Evolutionary conservation across 2,329 filamentous ascomycete species (phyloP), one percentile per base, ranked within the genome.

Genomic region (Aspergillus fijiensis): DNA sequence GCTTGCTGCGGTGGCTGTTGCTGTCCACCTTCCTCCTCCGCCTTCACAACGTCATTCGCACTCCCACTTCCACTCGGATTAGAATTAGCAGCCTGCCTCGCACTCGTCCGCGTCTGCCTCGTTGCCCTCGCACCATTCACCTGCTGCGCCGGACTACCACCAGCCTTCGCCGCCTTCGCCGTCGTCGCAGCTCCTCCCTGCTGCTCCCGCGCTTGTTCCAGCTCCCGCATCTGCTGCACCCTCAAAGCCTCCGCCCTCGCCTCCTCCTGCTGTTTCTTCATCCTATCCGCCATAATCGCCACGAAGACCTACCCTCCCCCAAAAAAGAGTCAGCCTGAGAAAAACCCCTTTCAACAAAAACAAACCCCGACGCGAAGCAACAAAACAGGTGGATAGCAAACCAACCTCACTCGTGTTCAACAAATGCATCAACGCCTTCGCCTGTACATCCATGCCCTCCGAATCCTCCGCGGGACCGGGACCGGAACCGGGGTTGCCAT

Each of bases 201-300:
- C 72, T 67, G 60, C 67, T 59, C 35, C 55, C 55, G 39, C 51
- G 58, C 59, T 72, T 67, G 60, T 66, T 59, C 35, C 55, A 55
- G 16, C 51, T 59, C 59, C 31, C 59, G 47, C 27, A 61, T 62
- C 21, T 62, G 61, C 47, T 65, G 61, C 21, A 60, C 64, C 50
- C 74, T 78, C 9, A 74, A 70, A 0, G 74, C 76, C 48, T 73
- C 72, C 45, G 73, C 69, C 51, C 66, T 69, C 6, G 77, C 77
- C 48, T 79, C 72, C 55, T 81, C 79, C 60, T 79, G 76, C 52
- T 80, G 79, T 54, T 76, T 77, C 61, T 79, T 79, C 79, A 81
- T 81, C 60, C 79, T 80, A 53, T 81, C 79, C 23, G 78, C 77
- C 79, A 81, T 81, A 39, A 81, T 80, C 2, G 79, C 77, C 14